Evolutionary conservation across 2,329 filamentous ascomycete species (phyloP), one percentile per base, ranked within the genome.

Genomic region (Fusarium pseudoanthophilum): DNA sequence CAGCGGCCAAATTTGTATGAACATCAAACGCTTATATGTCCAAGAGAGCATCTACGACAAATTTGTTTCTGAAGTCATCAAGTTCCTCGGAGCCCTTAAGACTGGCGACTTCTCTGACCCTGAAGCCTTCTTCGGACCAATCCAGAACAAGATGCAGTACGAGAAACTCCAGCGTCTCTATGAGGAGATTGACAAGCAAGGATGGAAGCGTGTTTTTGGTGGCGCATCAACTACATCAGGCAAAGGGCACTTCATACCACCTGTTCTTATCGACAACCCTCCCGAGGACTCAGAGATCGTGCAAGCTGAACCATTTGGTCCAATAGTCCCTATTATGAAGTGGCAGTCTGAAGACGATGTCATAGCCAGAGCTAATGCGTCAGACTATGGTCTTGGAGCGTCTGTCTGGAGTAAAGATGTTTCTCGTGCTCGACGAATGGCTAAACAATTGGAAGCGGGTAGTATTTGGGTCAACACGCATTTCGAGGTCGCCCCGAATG

Each of bases 291-390:
- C 88, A 0, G 82, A 84, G 1, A 86, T 92, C 37, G 88, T 91
- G 2, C 80, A 82, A 5, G 88, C 88, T 72, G 88, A 90, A 76
- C 86, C 85, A 0, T 83, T 83, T 45, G 87, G 53, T 2, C 91
- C 91, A 0, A 89, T 93, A 37, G 84, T 92, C 3, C 91, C 91
- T 0, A 81, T 92, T 13, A 77, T 92, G 62, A 86, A 85, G 26
- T 93, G 90, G 90, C 82, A 83, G 0, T 84, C 87, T 34, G 90
- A 93, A 68, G 86, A 86, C 10, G 89, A 92, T 24, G 88, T 91
- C 0, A 81, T 92, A 36, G 4, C 46, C 1, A 77, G 88, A 8
- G 89, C 87, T 3, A 91, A 91, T 67, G 82, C 84, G 26, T 82
- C 82, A 4, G 82, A 86, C 28, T 85, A 84, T 36, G 89, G 88